Evolutionary conservation across 2,329 filamentous ascomycete species (phyloP).

Genomic region (Scedosporium minutisporum): DNA sequence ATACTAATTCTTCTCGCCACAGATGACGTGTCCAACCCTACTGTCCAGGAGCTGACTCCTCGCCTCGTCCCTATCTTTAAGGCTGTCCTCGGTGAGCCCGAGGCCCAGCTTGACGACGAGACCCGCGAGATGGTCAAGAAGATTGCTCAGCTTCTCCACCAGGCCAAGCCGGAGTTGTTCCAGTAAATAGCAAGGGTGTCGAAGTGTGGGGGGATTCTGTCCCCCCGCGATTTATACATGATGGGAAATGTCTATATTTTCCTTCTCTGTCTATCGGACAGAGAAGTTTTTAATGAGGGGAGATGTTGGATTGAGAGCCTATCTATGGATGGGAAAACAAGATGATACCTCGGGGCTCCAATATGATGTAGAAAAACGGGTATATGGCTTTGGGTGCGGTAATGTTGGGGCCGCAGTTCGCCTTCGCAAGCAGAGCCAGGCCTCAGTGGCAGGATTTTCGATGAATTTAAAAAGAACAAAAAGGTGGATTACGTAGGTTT

Average conservation of each 20-base stretch:
- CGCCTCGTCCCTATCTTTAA: constrained; percentile 63
- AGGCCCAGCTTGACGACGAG: constrained; percentile 66
- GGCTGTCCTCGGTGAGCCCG: constrained; percentile 59
- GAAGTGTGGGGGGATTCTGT: background rate
- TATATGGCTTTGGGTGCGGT: background rate
- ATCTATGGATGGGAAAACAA: background rate
- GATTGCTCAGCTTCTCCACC: constrained; percentile 44
- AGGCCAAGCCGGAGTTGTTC: constrained; percentile 23
- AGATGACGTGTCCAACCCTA: constrained; percentile 60
- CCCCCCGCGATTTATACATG: background rate
- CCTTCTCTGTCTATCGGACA: background rate
- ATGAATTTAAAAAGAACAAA: background rate
- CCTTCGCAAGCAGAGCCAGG: background rate
- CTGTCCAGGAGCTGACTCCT: constrained; percentile 59
- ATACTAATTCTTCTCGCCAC: constrained; percentile 14
- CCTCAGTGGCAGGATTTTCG: constrained; percentile 1
- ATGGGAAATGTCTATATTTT: background rate
- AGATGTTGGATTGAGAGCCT: background rate
- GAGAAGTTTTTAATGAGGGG: background rate
- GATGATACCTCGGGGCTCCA: too few species aligned
- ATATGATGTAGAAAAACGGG: background rate
- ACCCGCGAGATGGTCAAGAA: constrained; percentile 57
- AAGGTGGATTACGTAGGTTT: background rate
- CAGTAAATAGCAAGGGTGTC: background rate
- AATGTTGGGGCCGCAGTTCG: background rate